Evolutionary conservation across 2,329 filamentous ascomycete species (phyloP).

Genomic region (Calonectria multiphialidica): DNA sequence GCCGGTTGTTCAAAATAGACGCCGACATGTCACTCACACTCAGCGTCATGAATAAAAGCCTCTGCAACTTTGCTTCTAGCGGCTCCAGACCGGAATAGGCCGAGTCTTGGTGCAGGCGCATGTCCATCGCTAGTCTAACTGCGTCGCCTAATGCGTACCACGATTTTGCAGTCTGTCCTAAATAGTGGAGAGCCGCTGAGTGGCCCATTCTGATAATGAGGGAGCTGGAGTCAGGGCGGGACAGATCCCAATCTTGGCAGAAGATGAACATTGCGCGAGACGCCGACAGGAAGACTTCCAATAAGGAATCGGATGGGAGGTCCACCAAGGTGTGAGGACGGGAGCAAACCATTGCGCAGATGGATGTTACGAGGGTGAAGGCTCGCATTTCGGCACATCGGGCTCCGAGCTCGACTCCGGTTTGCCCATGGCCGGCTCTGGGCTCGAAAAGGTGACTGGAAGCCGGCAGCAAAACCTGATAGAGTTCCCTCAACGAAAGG

Average conservation of each 20-base stretch:
- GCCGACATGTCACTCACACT: slow-evolving; percentile 22
- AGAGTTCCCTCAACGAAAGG: background rate
- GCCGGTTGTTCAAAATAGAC: slow-evolving; percentile 21
- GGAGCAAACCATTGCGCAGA: slow-evolving; percentile 12
- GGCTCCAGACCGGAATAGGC: slow-evolving; percentile 15
- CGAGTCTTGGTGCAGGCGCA: slow-evolving; percentile 18
- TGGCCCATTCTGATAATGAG: slow-evolving; percentile 14
- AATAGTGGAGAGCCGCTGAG: slow-evolving; percentile 14
- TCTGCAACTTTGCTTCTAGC: slow-evolving; percentile 19
- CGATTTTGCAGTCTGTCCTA: slow-evolving; percentile 17
- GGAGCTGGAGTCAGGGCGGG: slow-evolving; percentile 16
- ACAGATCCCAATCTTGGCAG: slow-evolving; percentile 23
- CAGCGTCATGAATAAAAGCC: slow-evolving; percentile 8
- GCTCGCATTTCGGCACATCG: slow-evolving; percentile 17
- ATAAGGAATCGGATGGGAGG: background rate
- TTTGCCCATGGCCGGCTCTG: background rate
- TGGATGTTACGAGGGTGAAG: slow-evolving; percentile 7
- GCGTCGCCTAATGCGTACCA: slow-evolving; percentile 19
- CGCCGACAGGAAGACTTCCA: slow-evolving; percentile 15
- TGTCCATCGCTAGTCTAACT: slow-evolving; percentile 17
- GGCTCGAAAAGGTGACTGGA: slow-evolving; percentile 3
- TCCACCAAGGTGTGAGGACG: background rate
- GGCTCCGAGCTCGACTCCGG: background rate
- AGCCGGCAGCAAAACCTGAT: background rate
- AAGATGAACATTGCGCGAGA: slow-evolving; percentile 16